Conservation (phyloP, 805 yeast genomes). For the Candida dajiaensis region DNA sequence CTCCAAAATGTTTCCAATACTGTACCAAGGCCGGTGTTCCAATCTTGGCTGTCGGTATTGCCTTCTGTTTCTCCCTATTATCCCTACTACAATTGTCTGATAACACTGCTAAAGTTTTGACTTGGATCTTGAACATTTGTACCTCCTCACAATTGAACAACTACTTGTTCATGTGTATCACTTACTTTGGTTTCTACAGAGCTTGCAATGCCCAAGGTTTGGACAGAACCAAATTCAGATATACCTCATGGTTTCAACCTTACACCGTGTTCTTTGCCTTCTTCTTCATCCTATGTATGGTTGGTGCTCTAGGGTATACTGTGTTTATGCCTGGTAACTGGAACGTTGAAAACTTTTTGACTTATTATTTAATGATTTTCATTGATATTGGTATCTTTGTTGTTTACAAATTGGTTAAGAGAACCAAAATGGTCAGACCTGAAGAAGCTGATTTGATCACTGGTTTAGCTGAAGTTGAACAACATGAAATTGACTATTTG, state of each 20-base stretch:
- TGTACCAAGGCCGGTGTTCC: conserved; percentile 71
- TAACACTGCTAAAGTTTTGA: conserved; percentile 54
- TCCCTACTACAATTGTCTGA: conserved; percentile 61
- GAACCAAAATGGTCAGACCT: conserved; percentile 39
- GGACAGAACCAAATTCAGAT: conserved; percentile 34
- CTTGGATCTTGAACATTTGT: conserved; percentile 65
- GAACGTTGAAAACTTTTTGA: conserved; percentile 56
- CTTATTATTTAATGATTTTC: conserved; percentile 68
- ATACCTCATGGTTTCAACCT: conserved; percentile 55
- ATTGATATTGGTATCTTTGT: conserved; percentile 39
- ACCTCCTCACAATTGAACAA: conserved; percentile 63
- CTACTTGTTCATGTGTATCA: conserved; percentile 50
- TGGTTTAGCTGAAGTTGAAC: conserved; percentile 22
- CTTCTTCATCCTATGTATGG: conserved; percentile 40
- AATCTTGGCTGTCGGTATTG: conserved; percentile 52
- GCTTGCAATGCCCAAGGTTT: conserved; percentile 50
- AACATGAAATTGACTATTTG: conserved; percentile 38
- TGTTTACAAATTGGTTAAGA: conserved; percentile 42
- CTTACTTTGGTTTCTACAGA: conserved; percentile 57
- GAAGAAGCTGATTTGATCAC: conserved; percentile 45
- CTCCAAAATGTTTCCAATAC: conserved; percentile 52
- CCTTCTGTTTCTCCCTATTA: conserved; percentile 52
- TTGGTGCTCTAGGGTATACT: conserved; percentile 59
- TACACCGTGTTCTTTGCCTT: conserved; percentile 46
- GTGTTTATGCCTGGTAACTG: conserved; percentile 68